Conservation (phyloP, 345 rosid species). For the Eucalyptus tenuipes region DNA sequence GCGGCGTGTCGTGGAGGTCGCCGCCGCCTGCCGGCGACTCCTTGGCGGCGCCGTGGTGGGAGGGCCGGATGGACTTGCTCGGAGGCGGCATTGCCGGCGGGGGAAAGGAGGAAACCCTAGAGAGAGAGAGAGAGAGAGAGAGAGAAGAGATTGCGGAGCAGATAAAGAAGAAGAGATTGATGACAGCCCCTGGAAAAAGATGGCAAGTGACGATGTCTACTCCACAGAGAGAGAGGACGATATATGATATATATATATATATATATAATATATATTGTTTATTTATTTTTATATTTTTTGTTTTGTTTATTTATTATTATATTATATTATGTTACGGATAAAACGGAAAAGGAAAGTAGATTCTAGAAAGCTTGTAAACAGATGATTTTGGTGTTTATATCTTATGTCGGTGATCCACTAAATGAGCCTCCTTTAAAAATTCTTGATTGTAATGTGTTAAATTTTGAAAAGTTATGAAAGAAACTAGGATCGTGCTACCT, state of each 20-base stretch:
- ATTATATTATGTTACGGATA: no score
- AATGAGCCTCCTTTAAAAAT: background rate
- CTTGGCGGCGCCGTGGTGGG: background rate
- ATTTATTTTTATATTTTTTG: no score
- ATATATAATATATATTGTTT: no score
- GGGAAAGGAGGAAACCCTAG: background rate
- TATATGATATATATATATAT: no score
- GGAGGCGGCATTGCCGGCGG: slow-evolving; percentile 22
- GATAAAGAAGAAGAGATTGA: background rate
- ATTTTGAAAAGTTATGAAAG: background rate
- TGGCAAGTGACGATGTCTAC: background rate
- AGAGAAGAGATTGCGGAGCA: background rate
- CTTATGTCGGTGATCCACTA: background rate
- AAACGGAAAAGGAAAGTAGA: background rate
- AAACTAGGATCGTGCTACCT: background rate
- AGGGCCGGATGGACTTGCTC: slow-evolving; percentile 9
- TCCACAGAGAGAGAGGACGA: background rate
- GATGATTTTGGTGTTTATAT: no score
- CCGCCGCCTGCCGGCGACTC: slow-evolving; percentile 18
- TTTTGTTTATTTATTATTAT: no score
- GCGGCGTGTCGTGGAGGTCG: slow-evolving; percentile 11
- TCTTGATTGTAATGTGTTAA: background rate
- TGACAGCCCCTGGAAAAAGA: background rate
- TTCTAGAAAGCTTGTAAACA: background rate
- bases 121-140: background rate